A percentile compares a stretch with the other conserved stretches of the same genome.
Evolutionary conservation across 2,329 filamentous ascomycete species (phyloP).

Genomic region (Boeremia exigua): DNA sequence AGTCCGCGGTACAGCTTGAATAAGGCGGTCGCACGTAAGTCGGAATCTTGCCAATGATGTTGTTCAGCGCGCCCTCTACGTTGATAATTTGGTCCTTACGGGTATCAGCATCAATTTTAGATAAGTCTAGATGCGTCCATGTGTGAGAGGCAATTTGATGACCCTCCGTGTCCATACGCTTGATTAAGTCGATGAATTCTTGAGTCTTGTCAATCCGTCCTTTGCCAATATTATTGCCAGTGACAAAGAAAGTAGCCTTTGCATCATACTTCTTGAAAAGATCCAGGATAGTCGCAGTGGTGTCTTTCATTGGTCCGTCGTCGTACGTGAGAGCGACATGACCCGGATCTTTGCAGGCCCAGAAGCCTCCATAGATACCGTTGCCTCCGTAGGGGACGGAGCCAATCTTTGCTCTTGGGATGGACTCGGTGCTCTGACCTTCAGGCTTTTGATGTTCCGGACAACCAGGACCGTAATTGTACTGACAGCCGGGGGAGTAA

Average conservation of each 20-base stretch:
- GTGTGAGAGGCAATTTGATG: slow-evolving; percentile 66
- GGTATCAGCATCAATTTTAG: slow-evolving; percentile 45
- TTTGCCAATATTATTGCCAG: slow-evolving; percentile 60
- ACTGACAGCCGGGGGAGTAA: slow-evolving; percentile 64
- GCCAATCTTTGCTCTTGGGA: slow-evolving; percentile 60
- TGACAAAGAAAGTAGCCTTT: slow-evolving; percentile 71
- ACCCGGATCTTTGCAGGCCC: slow-evolving; percentile 57
- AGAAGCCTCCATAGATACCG: slow-evolving; percentile 60
- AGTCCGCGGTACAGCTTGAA: slow-evolving; percentile 51
- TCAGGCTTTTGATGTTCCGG: slow-evolving; percentile 61
- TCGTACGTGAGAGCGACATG: slow-evolving; percentile 70
- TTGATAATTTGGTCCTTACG: slow-evolving; percentile 55
- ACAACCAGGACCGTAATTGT: slow-evolving; percentile 63
- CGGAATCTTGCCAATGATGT: slow-evolving; percentile 59
- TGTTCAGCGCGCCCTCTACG: slow-evolving; percentile 59
- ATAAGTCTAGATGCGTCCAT: slow-evolving; percentile 57
- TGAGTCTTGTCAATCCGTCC: slow-evolving; percentile 59
- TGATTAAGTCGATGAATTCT: slow-evolving; percentile 56
- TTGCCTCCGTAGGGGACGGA: slow-evolving; percentile 60
- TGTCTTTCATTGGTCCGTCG: slow-evolving; percentile 64
- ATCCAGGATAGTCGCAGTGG: slow-evolving; percentile 65
- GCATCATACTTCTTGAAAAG: slow-evolving; percentile 63
- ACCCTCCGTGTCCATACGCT: slow-evolving; percentile 58
- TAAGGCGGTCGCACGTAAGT: slow-evolving; percentile 58
- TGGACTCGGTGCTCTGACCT: slow-evolving; percentile 59